Conservation (phyloP, 495 filamentous ascomycete genomes). For the Podospora australis region DNA sequence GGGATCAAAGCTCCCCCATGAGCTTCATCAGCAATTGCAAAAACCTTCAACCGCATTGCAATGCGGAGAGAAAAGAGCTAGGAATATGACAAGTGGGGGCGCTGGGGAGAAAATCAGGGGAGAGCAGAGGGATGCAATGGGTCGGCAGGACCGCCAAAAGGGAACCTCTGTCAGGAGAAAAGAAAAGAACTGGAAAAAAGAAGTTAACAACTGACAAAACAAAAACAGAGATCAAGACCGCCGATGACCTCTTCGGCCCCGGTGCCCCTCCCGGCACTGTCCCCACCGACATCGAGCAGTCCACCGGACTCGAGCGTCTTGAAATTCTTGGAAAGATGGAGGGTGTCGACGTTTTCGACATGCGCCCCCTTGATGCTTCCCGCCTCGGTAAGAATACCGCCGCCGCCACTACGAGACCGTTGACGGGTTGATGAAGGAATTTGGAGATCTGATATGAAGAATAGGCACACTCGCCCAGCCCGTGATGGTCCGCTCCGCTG, state of each 20-base stretch:
- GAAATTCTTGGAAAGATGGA: conserved; percentile 99
- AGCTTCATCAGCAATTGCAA: conserved; percentile 15
- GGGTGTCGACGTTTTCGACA: conserved; percentile 96
- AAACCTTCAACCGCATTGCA: not conserved
- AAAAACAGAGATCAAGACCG: conserved; percentile 70
- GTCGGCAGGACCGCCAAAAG: too few relatives aligned
- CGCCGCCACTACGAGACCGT: too few relatives aligned
- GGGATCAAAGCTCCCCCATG: conserved; percentile 1
- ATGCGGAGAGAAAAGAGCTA: not conserved
- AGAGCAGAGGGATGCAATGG: too few relatives aligned
- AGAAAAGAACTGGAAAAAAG: not conserved
- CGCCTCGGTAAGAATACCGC: conserved; percentile 49
- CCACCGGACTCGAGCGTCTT: conserved; percentile 95
- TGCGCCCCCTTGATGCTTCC: conserved; percentile 89
- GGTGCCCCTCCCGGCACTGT: conserved; percentile 77
- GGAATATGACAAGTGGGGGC: not conserved
- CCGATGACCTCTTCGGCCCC: conserved; percentile 74
- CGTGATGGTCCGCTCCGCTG: conserved; percentile 79
- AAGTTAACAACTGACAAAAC: conserved; percentile 17
- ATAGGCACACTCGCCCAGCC: conserved; percentile 85
- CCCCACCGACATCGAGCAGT: conserved; percentile 87
- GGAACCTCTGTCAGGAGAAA: too few relatives aligned
- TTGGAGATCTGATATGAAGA: conserved; percentile 1
- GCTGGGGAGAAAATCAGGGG: too few relatives aligned
- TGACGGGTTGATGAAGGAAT: not conserved